Percentiles rank a stretch among this genome's conserved stretches.
phyloP scores from a whole-genome alignment of 2,329 filamentous ascomycete genomes.

The Falciphora oryzae region DNA sequence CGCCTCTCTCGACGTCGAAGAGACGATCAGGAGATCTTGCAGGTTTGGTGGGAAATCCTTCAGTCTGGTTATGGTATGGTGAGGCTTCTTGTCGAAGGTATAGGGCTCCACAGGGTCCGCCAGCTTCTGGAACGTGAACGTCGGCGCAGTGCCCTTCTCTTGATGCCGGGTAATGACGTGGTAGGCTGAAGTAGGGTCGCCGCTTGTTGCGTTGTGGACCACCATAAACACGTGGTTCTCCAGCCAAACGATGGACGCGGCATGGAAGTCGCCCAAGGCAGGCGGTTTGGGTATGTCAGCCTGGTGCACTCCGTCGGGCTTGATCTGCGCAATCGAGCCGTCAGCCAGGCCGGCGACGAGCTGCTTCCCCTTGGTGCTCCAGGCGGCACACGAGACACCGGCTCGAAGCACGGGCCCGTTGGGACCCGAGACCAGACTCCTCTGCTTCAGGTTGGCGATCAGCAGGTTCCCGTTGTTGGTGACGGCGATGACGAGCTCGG shows the following conservation, averaged over 20 bases:
- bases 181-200: constrained; percentile 62
- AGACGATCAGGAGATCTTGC: constrained; percentile 74
- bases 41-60: constrained; percentile 75
- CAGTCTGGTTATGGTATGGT: constrained; percentile 73
- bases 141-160: constrained; percentile 34
- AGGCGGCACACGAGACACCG: constrained; percentile 77
- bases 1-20: constrained; percentile 74
- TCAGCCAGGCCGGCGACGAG: constrained; percentile 79
- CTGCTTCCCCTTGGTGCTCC: constrained; percentile 93
- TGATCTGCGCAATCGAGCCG: constrained; percentile 77
- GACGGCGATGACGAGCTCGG: constrained; percentile 73
- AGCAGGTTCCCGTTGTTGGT: constrained; percentile 75
- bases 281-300: constrained; percentile 75
- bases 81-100: constrained; percentile 56
- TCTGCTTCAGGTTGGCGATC: constrained; percentile 73
- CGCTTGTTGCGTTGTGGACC: constrained; percentile 64
- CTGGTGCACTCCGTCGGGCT: constrained; percentile 70
- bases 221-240: constrained; percentile 81
- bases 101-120: constrained; percentile 70
- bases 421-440: constrained; percentile 48
- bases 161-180: constrained; percentile 70
- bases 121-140: constrained; percentile 68
- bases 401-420: constrained; percentile 62
- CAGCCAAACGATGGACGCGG: constrained; percentile 80
- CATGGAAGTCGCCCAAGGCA: constrained; percentile 59